Conservation (phyloP, 2,329 filamentous ascomycete genomes). For the Trichoderma sp. region DNA sequence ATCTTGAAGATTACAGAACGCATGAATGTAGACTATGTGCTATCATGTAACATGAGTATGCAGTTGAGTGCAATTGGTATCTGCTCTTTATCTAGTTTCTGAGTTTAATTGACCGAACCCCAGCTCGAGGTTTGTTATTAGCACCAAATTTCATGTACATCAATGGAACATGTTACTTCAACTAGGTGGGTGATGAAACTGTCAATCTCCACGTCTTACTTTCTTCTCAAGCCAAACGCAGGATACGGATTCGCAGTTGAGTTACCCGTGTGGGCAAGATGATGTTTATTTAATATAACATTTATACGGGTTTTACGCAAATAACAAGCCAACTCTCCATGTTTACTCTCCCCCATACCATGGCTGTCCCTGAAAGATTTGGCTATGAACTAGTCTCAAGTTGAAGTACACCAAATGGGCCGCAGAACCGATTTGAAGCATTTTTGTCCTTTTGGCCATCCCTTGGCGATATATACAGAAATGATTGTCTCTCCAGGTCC, state of each 20-base stretch:
- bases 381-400: neutral
- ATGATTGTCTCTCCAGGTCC: neutral
- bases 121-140: too few relatives aligned
- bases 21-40: neutral
- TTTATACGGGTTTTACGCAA: accelerated
- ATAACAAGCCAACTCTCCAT: neutral
- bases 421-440: neutral
- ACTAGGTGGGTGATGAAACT: too few relatives aligned
- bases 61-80: neutral
- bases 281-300: neutral
- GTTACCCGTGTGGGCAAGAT: too few relatives aligned
- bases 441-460: neutral
- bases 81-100: neutral
- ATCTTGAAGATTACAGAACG: neutral
- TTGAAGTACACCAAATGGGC: neutral
- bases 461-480: neutral
- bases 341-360: neutral
- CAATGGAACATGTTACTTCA: too few relatives aligned
- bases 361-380: neutral
- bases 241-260: too few relatives aligned
- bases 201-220: too few relatives aligned
- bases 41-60: neutral
- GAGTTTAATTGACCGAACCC: neutral
- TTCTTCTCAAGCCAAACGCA: too few relatives aligned
- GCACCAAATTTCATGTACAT: too few relatives aligned